These are phyloP conservation scores for Pichia sorboxylosa DNA, from an alignment of 1,139 yeast species.

Conservation along the genomic window DNA sequence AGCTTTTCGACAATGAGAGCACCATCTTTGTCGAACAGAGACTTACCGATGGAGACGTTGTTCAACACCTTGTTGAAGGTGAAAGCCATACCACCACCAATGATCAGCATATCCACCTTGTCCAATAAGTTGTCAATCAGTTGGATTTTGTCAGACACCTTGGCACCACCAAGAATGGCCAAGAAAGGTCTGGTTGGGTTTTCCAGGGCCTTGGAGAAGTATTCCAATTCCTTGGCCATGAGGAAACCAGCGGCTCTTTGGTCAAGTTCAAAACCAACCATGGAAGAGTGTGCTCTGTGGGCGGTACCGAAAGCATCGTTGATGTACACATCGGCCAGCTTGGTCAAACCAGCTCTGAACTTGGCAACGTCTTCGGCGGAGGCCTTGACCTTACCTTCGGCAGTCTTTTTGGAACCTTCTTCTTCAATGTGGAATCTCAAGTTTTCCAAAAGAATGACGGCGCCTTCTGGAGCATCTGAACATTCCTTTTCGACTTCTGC, in stretches of 20 bases:
- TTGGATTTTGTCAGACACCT: constrained; percentile 95
- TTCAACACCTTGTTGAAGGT: constrained; percentile 90
- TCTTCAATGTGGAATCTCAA: constrained; percentile 94
- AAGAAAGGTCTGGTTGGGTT: constrained; percentile 94
- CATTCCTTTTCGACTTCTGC: constrained; percentile 70
- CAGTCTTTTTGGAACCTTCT: constrained; percentile 81
- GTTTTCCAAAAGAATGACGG: constrained; percentile 79
- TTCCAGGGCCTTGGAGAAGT: constrained; percentile 95
- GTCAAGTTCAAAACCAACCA: constrained; percentile 90
- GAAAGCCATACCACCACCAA: constrained; percentile 99
- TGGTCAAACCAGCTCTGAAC: constrained; percentile 79
- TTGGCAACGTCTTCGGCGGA: constrained; percentile 66
- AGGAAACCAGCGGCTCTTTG: constrained; percentile 96
- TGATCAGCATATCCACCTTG: constrained; percentile 83
- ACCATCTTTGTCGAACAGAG: constrained; percentile 84
- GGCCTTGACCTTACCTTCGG: constrained; percentile 89
- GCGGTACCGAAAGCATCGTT: constrained; percentile 98
- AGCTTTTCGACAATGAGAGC: constrained; percentile 83
- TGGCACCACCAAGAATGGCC: constrained; percentile 97
- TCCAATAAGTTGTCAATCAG: constrained; percentile 91
- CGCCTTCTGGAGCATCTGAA: constrained; percentile 57
- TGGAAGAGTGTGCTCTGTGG: constrained; percentile 97
- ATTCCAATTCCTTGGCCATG: constrained; percentile 90
- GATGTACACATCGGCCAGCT: constrained; percentile 88
- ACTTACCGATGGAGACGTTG: constrained; percentile 75